phyloP scores from a whole-genome alignment of 2,329 filamentous ascomycete genomes.

The Ophiostoma ulmi region DNA sequence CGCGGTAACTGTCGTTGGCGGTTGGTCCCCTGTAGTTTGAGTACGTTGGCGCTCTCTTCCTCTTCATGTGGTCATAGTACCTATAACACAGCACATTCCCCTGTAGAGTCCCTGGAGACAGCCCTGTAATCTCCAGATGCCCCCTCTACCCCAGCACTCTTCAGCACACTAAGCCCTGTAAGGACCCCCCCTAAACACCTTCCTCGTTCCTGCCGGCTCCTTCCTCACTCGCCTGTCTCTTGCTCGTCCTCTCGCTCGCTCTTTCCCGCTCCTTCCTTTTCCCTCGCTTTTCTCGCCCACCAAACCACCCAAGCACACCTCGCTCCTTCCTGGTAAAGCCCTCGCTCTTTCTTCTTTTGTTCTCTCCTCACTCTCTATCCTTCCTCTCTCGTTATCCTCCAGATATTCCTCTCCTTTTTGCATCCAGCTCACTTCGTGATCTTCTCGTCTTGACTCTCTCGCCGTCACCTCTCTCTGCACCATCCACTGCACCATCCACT shows the following conservation, averaged over 20 bases:
- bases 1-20: background rate
- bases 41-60: background rate
- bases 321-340: background rate
- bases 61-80: too few species aligned
- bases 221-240: background rate
- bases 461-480: background rate
- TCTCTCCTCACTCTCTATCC: background rate
- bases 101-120: background rate
- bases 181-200: background rate
- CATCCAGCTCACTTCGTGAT: slow-evolving; percentile 11
- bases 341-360: slow-evolving; percentile 4
- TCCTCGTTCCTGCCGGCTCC: background rate
- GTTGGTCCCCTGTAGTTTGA: background rate
- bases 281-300: slow-evolving; percentile 13
- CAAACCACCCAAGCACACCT: slow-evolving; percentile 5
- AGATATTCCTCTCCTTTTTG: slow-evolving; percentile 8
- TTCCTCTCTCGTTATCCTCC: background rate
- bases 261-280: slow-evolving; percentile 14
- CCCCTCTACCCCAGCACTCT: background rate
- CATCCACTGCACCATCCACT: too few species aligned
- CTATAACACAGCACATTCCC: too few species aligned
- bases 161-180: background rate
- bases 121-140: background rate
- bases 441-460: background rate
- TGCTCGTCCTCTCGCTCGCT: slow-evolving; percentile 11